phyloP scores from a whole-genome alignment of 208 protist genomes.

The Crithidia expoeki region DNA sequence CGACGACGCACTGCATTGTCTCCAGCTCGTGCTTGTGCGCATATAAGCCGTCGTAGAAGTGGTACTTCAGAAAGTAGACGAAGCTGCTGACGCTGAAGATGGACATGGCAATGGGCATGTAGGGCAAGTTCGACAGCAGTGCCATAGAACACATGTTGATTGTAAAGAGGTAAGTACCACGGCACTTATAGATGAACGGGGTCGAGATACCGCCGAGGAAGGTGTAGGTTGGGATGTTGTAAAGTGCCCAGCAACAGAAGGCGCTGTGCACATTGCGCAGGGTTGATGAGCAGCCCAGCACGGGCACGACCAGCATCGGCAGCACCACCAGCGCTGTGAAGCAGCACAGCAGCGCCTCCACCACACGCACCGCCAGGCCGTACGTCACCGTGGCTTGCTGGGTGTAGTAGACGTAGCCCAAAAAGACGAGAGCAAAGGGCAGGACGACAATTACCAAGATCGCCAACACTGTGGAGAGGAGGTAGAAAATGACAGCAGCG shows the following conservation, averaged over 20 bases:
- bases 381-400: constrained; percentile 31
- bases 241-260: constrained; percentile 61
- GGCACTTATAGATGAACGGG: constrained; percentile 57
- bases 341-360: constrained; percentile 40
- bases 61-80: constrained; percentile 63
- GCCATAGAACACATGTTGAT: constrained; percentile 70
- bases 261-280: constrained; percentile 51
- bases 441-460: constrained; percentile 49
- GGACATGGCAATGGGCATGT: constrained; percentile 52
- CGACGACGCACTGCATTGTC: constrained; percentile 41
- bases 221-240: constrained; percentile 80
- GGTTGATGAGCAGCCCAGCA: constrained; percentile 27
- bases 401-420: constrained; percentile 55
- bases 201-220: constrained; percentile 50
- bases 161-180: constrained; percentile 57
- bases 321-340: constrained; percentile 56
- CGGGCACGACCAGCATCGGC: constrained; percentile 47
- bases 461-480: constrained; percentile 40
- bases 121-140: constrained; percentile 68
- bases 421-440: constrained; percentile 45
- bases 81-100: constrained; percentile 50
- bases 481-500: constrained; percentile 23
- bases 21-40: constrained; percentile 35
- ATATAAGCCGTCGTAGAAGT: constrained; percentile 65
- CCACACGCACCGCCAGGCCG: constrained; percentile 27